phyloP scores from a whole-genome alignment of 2,329 filamentous ascomycete genomes.

The Phaeosphaeria sp. region DNA sequence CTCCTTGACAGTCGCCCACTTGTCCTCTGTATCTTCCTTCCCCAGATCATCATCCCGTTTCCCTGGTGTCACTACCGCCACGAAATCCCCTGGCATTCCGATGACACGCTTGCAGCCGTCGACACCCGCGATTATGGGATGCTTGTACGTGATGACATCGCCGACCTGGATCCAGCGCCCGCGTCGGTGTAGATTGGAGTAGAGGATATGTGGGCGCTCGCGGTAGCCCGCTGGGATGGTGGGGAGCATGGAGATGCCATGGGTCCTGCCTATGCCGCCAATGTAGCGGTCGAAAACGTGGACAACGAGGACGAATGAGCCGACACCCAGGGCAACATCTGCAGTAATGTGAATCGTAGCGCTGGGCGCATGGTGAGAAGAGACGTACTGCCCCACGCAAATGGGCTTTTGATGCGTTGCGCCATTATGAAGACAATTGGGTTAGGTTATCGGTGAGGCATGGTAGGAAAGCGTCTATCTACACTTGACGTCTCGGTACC shows the following conservation, averaged over 20 bases:
- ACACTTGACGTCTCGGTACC: not conserved
- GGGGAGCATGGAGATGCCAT: constrained; percentile 87
- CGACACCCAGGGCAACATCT: constrained; percentile 17
- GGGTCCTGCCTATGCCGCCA: constrained; percentile 64
- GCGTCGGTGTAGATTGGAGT: constrained; percentile 36
- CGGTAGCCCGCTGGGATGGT: constrained; percentile 62
- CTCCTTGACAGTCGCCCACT: constrained; percentile 38
- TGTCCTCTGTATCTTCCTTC: constrained; percentile 27
- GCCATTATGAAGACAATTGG: constrained; percentile 19
- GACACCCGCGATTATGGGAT: constrained; percentile 67
- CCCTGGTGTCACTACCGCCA: constrained; percentile 68
- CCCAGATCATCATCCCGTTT: constrained; percentile 32
- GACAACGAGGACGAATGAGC: constrained; percentile 24
- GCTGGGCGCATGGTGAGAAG: not conserved
- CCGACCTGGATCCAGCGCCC: constrained; percentile 76
- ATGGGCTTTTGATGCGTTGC: constrained; percentile 10
- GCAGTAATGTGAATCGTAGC: constrained; percentile 3
- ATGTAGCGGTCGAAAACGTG: constrained; percentile 60
- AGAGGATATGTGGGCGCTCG: constrained; percentile 27
- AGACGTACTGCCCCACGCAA: constrained; percentile 1
- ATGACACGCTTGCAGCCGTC: constrained; percentile 78
- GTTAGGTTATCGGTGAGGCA: constrained; percentile 16
- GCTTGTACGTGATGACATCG: constrained; percentile 80
- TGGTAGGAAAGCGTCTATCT: not conserved
- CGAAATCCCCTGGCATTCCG: constrained; percentile 69